Base-by-base conservation (phyloP, 441 rosid genomes). In the Omphalea diandra region DNA sequence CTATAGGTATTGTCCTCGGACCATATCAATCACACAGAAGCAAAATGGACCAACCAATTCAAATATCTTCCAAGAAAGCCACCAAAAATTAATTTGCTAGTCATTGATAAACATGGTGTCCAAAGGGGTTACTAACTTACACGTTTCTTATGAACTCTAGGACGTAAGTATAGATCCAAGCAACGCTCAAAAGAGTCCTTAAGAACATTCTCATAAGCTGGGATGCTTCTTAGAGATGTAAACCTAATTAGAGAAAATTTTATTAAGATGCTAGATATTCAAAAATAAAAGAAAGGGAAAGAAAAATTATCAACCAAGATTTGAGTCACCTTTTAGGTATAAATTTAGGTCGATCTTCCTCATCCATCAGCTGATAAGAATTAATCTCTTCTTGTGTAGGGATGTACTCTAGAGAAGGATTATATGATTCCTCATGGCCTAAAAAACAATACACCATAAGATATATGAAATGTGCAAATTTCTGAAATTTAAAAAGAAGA, bases 371-470 rank as follows among this genome's bases (percentile, higher is more conserved):
- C 76, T 92, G 89, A 76, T 90, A 90, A 59, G 96, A 82, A 79
- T 87, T 87, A 50, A 84, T 83, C 85, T 92, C 98, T 69, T 95
- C 98, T 71, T 89, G 98, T 40, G 97, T 87, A 63, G 99, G 99
- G 69, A 90, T 86, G 80, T 85, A 95, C 68, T 95, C 99, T 43
- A 80, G 67, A 69, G 99, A 86, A 75, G 98, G 99, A 83, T 92
- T 95, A 68, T 90, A 90, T 2, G 97, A 95, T 75, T 87, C 99
- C 70, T 92, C 98, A 27, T 92, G 98, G 14, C 98, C 98, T 92
- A 77, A 69, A 76, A 83, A 59, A 65, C 9, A 70, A 59, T 26
- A 59, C 35, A 8, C 50, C 5, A 11, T 20, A 58, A 67, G 40
- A 58, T 15, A 36, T 17, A 54, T 69, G 7, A 55, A 14, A 33